Evolutionary conservation across 257 asterid genomes (phyloP).

Genomic region (Ajuga chamaepitys): DNA sequence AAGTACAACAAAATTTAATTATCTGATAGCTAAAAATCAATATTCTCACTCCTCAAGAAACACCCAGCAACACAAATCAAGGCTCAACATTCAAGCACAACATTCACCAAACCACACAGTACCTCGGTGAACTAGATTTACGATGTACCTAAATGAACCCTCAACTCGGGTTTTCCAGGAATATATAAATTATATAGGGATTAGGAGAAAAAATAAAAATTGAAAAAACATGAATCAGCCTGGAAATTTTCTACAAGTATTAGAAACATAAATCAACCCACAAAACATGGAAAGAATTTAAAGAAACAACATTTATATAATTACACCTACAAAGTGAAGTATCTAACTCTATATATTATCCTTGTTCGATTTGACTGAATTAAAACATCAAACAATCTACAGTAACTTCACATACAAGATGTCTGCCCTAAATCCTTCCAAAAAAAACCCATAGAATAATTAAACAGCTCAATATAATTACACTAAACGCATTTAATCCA

Average conservation of each 20-base stretch:
- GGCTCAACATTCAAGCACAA: no score
- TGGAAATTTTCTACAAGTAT: neutral
- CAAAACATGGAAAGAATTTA: neutral
- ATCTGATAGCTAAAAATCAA: neutral
- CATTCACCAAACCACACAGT: no score
- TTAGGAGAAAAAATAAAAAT: no score
- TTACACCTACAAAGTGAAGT: neutral
- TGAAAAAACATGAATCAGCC: neutral
- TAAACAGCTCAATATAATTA: neutral
- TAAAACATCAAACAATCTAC: no score
- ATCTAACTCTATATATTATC: neutral
- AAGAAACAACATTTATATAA: neutral
- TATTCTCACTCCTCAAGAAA: neutral
- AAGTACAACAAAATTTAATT: neutral
- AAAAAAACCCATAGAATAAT: neutral
- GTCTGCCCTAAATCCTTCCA: conserved; percentile 12
- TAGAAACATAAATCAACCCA: neutral
- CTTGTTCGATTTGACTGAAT: neutral
- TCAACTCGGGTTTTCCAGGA: no score
- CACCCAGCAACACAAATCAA: neutral
- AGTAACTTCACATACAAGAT: no score
- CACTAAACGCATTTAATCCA: neutral
- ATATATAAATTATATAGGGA: no score
- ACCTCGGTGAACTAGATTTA: neutral
- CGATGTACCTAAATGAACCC: no score